Conservation (phyloP, 2,329 filamentous ascomycete genomes). For the Botryotinia narcissicola region DNA sequence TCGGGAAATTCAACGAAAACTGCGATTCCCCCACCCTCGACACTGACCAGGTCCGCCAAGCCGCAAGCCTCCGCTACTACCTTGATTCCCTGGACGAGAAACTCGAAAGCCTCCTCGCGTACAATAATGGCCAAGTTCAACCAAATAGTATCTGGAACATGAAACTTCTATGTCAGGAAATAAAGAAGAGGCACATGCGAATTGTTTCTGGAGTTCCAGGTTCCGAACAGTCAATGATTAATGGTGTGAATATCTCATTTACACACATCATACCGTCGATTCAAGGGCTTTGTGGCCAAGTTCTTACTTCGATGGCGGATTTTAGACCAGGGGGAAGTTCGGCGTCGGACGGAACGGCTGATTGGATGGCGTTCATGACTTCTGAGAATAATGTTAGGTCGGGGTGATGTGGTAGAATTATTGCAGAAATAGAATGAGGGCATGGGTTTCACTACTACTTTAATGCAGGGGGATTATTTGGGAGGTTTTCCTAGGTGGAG, state of each 20-base stretch:
- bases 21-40: conserved; percentile 23
- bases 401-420: too few relatives aligned
- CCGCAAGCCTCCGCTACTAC: conserved; percentile 27
- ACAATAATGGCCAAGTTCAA: neutral
- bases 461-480: neutral
- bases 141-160: neutral
- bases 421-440: neutral
- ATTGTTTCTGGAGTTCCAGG: neutral
- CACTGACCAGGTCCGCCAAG: conserved; percentile 10
- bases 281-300: neutral
- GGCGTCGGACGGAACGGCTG: neutral
- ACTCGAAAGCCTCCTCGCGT: neutral
- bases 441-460: neutral
- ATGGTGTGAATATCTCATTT: neutral
- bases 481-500: too few relatives aligned
- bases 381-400: neutral
- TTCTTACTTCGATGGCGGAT: neutral
- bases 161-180: neutral
- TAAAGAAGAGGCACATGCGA: neutral
- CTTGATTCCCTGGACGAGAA: conserved; percentile 24
- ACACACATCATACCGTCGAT: neutral
- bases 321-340: neutral
- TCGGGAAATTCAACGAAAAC: conserved; percentile 25
- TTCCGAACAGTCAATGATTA: neutral
- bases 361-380: neutral